Conservation (phyloP, 2,329 filamentous ascomycete genomes). For the Botryotinia globosa region DNA sequence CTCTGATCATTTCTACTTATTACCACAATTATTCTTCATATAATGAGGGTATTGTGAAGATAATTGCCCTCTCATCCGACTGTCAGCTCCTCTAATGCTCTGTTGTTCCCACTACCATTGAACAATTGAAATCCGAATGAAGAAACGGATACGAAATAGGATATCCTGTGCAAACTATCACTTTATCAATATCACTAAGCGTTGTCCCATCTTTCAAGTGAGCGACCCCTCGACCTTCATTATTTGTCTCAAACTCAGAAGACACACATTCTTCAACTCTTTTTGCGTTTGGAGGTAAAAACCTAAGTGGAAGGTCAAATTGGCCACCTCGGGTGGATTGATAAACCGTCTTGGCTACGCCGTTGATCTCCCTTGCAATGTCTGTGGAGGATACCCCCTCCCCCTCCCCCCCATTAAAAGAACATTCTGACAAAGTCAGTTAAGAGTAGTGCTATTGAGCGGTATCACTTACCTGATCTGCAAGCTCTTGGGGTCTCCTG, state of each 20-base stretch:
- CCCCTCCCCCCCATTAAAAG: conserved; percentile 56
- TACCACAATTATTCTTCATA: neutral
- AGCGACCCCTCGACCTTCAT: conserved; percentile 49
- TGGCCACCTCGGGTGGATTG: conserved; percentile 30
- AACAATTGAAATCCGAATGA: conserved; percentile 34
- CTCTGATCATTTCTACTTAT: neutral
- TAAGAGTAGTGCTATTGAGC: neutral
- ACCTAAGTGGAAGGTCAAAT: conserved; percentile 29
- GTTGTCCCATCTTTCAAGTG: conserved; percentile 52
- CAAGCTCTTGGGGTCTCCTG: conserved; percentile 57
- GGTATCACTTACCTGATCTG: conserved; percentile 42
- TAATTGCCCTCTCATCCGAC: neutral
- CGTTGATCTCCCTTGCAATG: conserved; percentile 31
- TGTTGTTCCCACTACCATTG: neutral
- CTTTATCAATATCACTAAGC: conserved; percentile 55
- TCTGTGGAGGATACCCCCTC: conserved; percentile 52
- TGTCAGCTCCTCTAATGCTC: neutral
- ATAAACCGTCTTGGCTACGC: conserved; percentile 32
- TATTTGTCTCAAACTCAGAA: conserved; percentile 23
- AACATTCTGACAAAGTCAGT: conserved; percentile 42
- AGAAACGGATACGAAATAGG: conserved; percentile 66
- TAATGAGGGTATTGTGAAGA: neutral
- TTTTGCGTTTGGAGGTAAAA: conserved; percentile 26
- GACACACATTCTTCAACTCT: conserved; percentile 29
- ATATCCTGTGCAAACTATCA: conserved; percentile 68